Evolutionary conservation across 2,329 filamentous ascomycete species (phyloP), one percentile per base, ranked within the genome.

Genomic region (Dothistroma septosporum): DNA sequence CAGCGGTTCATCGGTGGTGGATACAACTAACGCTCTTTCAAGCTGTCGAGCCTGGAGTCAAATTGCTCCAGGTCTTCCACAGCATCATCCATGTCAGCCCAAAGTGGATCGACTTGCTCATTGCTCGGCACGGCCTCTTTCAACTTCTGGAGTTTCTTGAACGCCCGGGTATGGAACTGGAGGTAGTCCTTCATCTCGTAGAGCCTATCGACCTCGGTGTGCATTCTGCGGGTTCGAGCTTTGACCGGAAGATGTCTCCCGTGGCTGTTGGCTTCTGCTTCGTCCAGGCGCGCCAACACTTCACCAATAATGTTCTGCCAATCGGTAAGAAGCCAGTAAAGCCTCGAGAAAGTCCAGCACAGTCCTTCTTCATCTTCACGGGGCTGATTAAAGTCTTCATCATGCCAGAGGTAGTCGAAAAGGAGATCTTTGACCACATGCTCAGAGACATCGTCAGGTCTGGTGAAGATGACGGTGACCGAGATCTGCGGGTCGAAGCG

Each of bases 251-350:
- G 61, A 31, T 72, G 66, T n/a, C 72, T 64, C 5, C 67, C 68
- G 55, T 72, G 71, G 53, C 68, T 73, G 61, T 75, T 75, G 31
- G 66, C 64, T 54, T 75, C 73, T 9, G 74, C 73, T 61, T 74
- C 72, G 22, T 74, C 69, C 14, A 76, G 65, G 33, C 72, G 67
- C 12, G 68, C 67, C 0, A 67, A 65, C n/a, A 73, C 66, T 60
- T 74, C 73, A 46, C 65, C 67, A 35, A 75, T 70, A 60, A 76
- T 72, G 60, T 76, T 76, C 57, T 74, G 73, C 74, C 74, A 76
- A 49, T 76, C 72, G 4, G 70, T 74, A 28, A 75, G 59, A 8
- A 75, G 71, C 50, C 67, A 69, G 55, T 73, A 73, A 4, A 76
- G 65, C 2, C 71, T 65, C 0, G 67, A 67, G 59, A 75, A 76